Conservation (phyloP, 2,329 filamentous ascomycete genomes). For the Chrysosporium keratinophilum region DNA sequence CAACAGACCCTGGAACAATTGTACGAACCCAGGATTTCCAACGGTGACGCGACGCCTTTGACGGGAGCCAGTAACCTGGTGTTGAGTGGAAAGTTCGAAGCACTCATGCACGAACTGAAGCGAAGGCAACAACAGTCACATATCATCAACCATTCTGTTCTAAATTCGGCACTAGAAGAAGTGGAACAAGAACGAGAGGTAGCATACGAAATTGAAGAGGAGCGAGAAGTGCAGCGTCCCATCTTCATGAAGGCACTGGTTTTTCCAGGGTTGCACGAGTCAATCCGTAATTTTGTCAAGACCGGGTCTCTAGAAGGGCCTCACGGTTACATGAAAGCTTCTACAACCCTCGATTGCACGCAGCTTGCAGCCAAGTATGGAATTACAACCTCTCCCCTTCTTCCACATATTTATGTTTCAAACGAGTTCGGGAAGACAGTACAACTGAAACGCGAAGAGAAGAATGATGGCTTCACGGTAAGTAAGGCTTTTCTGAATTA, state of each 20-base stretch:
- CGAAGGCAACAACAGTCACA: constrained; percentile 29
- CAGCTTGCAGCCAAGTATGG: constrained; percentile 22
- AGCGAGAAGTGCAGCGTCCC: constrained; percentile 9
- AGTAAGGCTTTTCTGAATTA: not conserved
- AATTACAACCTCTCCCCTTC: constrained; percentile 16
- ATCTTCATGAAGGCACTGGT: not conserved
- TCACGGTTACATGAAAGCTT: constrained; percentile 2
- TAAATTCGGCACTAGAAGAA: constrained; percentile 39
- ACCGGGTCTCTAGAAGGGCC: not conserved
- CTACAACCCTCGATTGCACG: not conserved
- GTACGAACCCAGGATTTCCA: not conserved
- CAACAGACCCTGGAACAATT: constrained; percentile 40
- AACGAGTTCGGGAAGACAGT: constrained; percentile 7
- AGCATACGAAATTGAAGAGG: constrained; percentile 36
- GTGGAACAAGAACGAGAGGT: constrained; percentile 50
- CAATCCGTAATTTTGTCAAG: not conserved
- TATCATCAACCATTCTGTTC: constrained; percentile 39
- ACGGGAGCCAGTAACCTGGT: not conserved
- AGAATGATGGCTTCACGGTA: constrained; percentile 9
- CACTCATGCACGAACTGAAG: constrained; percentile 12
- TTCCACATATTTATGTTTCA: constrained; percentile 4
- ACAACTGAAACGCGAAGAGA: not conserved
- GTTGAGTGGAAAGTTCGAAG: not conserved
- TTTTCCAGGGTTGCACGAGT: not conserved
- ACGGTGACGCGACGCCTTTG: not conserved